Conservation (phyloP, 306 rosid species). For the Nissolia schottii region DNA sequence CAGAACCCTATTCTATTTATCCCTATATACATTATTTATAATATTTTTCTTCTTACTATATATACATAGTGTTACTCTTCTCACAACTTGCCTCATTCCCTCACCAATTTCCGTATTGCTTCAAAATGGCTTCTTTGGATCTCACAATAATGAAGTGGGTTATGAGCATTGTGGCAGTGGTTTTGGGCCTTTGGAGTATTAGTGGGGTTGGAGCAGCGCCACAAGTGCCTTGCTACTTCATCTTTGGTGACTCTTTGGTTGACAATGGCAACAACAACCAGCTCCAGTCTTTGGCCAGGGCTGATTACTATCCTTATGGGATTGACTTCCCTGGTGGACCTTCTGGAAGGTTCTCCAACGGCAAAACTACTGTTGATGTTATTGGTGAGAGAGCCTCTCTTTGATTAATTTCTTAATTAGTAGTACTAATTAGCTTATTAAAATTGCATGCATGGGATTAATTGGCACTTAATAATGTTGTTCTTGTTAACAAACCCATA, state of each 20-base stretch:
- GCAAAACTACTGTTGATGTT: constrained; percentile 49
- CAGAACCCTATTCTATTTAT: background rate
- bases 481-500: background rate
- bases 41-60: background rate
- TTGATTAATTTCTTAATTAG: too few species aligned
- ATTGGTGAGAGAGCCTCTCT: constrained; percentile 39
- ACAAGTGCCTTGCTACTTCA: constrained; percentile 45
- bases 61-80: constrained; percentile 24
- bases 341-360: constrained; percentile 61
- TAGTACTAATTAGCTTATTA: background rate
- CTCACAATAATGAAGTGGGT: background rate
- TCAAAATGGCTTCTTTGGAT: constrained; percentile 29
- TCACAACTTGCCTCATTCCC: background rate
- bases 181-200: constrained; percentile 25
- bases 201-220: constrained; percentile 45
- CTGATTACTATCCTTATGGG: constrained; percentile 57
- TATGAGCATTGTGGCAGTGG: background rate
- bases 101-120: constrained; percentile 18
- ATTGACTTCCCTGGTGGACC: constrained; percentile 56
- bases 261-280: constrained; percentile 64
- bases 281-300: constrained; percentile 45
- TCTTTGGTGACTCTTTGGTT: constrained; percentile 66
- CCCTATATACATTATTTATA: background rate
- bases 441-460: background rate
- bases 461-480: background rate